phyloP scores from a whole-genome alignment of 2,329 filamentous ascomycete genomes.

The Colletotrichum costaricense region DNA sequence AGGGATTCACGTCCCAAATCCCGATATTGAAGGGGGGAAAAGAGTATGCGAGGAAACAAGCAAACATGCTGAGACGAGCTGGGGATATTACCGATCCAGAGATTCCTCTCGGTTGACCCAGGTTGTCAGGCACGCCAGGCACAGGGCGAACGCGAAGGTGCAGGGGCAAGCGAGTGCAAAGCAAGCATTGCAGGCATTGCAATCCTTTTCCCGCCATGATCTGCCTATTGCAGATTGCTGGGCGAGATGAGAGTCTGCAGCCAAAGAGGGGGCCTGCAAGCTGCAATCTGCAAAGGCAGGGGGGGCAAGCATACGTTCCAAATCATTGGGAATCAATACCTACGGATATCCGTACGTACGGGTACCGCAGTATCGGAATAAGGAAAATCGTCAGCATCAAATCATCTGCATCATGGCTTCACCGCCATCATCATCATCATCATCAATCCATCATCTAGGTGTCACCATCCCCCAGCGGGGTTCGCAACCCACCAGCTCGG shows the following conservation, averaged over 20 bases:
- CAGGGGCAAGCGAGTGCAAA: neutral
- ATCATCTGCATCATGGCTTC: neutral
- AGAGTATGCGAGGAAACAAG: neutral
- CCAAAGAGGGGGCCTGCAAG: neutral
- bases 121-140: neutral
- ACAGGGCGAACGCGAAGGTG: neutral
- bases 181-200: neutral
- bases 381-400: neutral
- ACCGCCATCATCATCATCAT: neutral
- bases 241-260: slow-evolving; percentile 9
- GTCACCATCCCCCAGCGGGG: neutral
- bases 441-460: neutral
- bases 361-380: neutral
- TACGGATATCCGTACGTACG: no score
- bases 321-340: neutral
- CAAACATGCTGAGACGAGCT: neutral
- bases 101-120: neutral
- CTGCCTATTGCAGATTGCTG: slow-evolving; percentile 6
- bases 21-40: neutral
- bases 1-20: neutral
- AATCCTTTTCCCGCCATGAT: slow-evolving; percentile 13
- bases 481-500: neutral
- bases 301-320: neutral
- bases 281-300: neutral
- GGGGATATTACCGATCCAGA: neutral